Base-by-base conservation (phyloP, 2,329 filamentous ascomycete species). In the Neoscytalidium dimidiatum region DNA sequence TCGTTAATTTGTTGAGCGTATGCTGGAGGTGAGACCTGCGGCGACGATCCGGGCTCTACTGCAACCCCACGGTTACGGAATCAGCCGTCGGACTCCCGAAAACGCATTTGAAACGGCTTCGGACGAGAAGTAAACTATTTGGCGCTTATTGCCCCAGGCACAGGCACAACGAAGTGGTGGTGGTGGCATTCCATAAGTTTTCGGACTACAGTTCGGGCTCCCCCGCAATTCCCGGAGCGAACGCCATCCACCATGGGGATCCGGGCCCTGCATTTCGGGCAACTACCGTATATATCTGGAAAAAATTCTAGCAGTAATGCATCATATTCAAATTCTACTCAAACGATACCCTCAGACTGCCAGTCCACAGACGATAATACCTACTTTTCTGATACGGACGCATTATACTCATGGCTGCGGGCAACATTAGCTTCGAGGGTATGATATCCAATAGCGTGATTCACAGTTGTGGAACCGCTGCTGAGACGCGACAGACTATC, bases 371-470 rank as follows among this genome's bases (percentile, higher is more conserved):
- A 29, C 52, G 6, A 29, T 17, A 17, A 43, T 8, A 21, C 21
- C 58, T 28, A 49, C 3, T 17, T n/a, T 62, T 48, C 19, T 33
- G 23, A 28, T 0, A 33, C n/a, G 33, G 31, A 33, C 8, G 19
- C 62, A 65, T 52, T 23, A 48, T 35, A 23, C 62, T 11, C 28
- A 66, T 66, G 65, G 65, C 65, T 53, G 64, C 44, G 14, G 62
- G 66, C 44, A 67, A 68, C 58, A 68, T 68, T 43, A 66, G 62
- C 29, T 68, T 68, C 31, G 67, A 68, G 17, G 67, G 67, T 68
- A 65, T 19, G 62, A n/a, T 41, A 28, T 9, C 61, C 35, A 56
- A 35, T 57, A 41, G 51, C 28, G 29, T 38, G 43, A n/a, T 7
- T 38, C 56, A 23, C 56, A 46, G 41, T 13, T 35, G 46, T 62